A percentile compares a stretch with the other conserved stretches of the same genome.
These are phyloP conservation scores for Phytophthora sp. DNA, from an alignment of 352 stramenopile genomes.

Conservation along the genomic window DNA sequence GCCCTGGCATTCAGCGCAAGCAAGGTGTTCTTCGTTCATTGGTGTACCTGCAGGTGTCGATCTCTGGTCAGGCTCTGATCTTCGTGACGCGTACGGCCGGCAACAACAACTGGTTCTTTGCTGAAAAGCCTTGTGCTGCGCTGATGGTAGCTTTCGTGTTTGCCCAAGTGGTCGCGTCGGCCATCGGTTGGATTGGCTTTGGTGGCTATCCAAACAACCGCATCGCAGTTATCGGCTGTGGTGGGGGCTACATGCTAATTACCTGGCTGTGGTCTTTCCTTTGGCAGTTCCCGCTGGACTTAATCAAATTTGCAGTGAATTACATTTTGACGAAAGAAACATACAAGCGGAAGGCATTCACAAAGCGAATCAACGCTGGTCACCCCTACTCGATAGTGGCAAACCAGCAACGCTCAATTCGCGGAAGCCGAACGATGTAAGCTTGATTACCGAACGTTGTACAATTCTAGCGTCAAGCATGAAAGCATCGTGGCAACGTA, in stretches of 20 bases:
- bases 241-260: slow-evolving; percentile 55
- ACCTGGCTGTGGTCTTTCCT: slow-evolving; percentile 62
- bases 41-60: slow-evolving; percentile 77
- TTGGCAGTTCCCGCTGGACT: slow-evolving; percentile 63
- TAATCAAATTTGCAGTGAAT: slow-evolving; percentile 68
- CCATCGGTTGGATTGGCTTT: slow-evolving; percentile 73
- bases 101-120: slow-evolving; percentile 82
- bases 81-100: slow-evolving; percentile 77
- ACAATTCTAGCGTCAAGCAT: background rate
- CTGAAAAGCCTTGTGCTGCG: slow-evolving; percentile 63
- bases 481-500: too few species aligned
- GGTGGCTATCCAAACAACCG: slow-evolving; percentile 70
- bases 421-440: slow-evolving; percentile 59
- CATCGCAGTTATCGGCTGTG: slow-evolving; percentile 59
- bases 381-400: slow-evolving; percentile 61
- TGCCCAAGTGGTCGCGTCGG: slow-evolving; percentile 66
- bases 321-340: slow-evolving; percentile 55
- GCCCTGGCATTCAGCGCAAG: slow-evolving; percentile 70
- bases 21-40: slow-evolving; percentile 68
- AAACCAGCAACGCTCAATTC: slow-evolving; percentile 56
- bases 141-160: slow-evolving; percentile 74
- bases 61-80: slow-evolving; percentile 77
- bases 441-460: too few species aligned
- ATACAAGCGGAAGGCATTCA: slow-evolving; percentile 61
- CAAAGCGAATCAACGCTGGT: slow-evolving; percentile 65